Evolutionary conservation across 108 stramenopile genomes (phyloP).

Genomic region (Licmophora abbreviata): DNA sequence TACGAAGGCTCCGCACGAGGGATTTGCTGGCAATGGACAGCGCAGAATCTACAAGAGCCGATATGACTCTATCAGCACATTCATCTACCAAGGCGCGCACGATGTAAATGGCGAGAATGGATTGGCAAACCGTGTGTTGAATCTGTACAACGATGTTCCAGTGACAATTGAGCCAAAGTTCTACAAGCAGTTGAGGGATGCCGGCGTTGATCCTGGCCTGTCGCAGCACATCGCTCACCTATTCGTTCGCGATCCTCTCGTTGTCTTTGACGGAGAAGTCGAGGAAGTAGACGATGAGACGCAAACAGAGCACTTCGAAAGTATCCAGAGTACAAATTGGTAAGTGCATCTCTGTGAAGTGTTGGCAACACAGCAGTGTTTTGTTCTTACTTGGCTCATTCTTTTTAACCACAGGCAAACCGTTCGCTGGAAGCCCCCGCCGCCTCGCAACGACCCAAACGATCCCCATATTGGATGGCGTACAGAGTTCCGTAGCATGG

Average conservation of each 20-base stretch:
- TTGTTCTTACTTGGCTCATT: neutral
- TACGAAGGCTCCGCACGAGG: slow-evolving; percentile 52
- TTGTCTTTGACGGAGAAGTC: slow-evolving; percentile 91
- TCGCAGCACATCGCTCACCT: slow-evolving; percentile 95
- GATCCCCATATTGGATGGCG: slow-evolving; percentile 98
- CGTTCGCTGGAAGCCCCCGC: slow-evolving; percentile 99
- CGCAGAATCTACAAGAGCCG: slow-evolving; percentile 89
- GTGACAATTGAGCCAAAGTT: slow-evolving; percentile 79
- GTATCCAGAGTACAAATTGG: slow-evolving; percentile 99
- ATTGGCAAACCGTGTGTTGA: slow-evolving; percentile 61
- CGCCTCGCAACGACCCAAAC: slow-evolving; percentile 77
- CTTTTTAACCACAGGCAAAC: slow-evolving; percentile 60
- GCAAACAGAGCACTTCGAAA: slow-evolving; percentile 96
- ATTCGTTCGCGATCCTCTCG: slow-evolving; percentile 95
- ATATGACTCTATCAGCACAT: slow-evolving; percentile 93
- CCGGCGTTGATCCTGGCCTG: slow-evolving; percentile 87
- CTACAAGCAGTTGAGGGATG: slow-evolving; percentile 61
- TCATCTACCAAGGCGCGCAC: slow-evolving; percentile 76
- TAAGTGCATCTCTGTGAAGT: slow-evolving; percentile 13
- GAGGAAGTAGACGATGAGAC: slow-evolving; percentile 91
- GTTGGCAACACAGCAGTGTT: neutral
- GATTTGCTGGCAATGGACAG: slow-evolving; percentile 55
- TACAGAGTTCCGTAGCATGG: slow-evolving; percentile 97
- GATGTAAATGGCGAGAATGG: slow-evolving; percentile 9
- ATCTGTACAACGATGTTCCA: slow-evolving; percentile 92